Base-by-base conservation (phyloP, 1,284 basidiomycete genomes). In the Leucoagaricus sp. region DNA sequence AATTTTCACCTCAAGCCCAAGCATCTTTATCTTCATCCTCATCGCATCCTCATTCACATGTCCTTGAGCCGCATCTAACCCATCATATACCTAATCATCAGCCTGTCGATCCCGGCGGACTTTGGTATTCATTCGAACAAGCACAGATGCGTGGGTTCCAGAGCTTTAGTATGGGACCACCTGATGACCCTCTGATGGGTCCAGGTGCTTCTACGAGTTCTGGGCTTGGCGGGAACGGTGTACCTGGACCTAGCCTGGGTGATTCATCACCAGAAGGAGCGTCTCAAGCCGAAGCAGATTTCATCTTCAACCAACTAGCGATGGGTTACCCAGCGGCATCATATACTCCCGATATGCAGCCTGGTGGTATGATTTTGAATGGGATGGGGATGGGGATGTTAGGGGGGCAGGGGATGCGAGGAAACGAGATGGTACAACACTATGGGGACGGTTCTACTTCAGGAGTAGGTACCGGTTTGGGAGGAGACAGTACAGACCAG, bases 261-360 rank as follows among this genome's bases (percentile, higher is more conserved):
- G 29, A n/a, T n/a, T n/a, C n/a, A n/a, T n/a, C n/a, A n/a, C n/a
- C n/a, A 10, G 41, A 31, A 13, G 28, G 41, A 4, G 26, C 15
- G 13, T 26, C 28, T 9, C 9, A 41, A 26, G n/a, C 45, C 9
- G 60, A 50, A 44, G 53, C 56, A 25, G 57, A 58, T 23, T 54
- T 54, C 2, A 60, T 66, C 49, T 64, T 64, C 45, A 61, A 62
- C 33, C 59, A 60, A 1, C 50, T 66, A 58, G 57, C 56, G 42
- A 28, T 58, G 53, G 49, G 61, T 23, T 58, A 46, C 26, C 36
- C 53, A 29, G 9, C 53, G 36, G 9, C 58, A 53, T 17, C 57
- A 10, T 49, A 51, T 26, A 31, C 47, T 10, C 34, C 40, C 5
- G 59, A 26, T 42, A 17, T 55, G 19, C 57, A 45, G 23, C 13